Conservation (phyloP, 129 eudicot genomes). For the sunflower (Helianthus annuus) region DNA sequence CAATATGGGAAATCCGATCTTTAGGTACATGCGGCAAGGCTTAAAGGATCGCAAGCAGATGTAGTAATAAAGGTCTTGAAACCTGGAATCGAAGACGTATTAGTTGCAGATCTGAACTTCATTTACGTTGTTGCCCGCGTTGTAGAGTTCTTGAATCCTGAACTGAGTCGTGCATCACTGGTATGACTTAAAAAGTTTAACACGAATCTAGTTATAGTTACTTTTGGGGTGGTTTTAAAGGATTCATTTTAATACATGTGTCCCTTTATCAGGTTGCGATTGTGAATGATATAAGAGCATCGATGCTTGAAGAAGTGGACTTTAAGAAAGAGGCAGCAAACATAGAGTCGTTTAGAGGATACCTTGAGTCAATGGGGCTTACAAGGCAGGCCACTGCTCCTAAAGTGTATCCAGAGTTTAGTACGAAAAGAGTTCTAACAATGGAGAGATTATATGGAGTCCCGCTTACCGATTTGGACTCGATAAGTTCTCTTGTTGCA, state of each 20-base stretch:
- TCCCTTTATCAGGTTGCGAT: constrained; percentile 73
- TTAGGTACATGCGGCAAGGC: constrained; percentile 98
- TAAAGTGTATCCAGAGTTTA: constrained; percentile 78
- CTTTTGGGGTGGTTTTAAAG: background rate
- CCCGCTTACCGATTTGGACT: constrained; percentile 94
- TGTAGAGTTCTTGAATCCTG: constrained; percentile 93
- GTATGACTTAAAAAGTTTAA: constrained; percentile 39
- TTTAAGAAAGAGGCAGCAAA: constrained; percentile 92
- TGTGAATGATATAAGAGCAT: constrained; percentile 90
- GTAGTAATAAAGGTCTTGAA: constrained; percentile 93
- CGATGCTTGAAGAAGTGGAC: constrained; percentile 99
- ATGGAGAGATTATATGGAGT: constrained; percentile 99
- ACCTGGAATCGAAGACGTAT: constrained; percentile 92
- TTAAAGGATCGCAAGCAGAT: constrained; percentile 84
- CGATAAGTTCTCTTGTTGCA: constrained; percentile 84
- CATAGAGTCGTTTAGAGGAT: constrained; percentile 81
- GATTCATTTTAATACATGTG: constrained; percentile 8
- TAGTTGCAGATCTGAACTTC: constrained; percentile 97
- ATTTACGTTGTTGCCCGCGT: constrained; percentile 92
- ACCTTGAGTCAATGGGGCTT: constrained; percentile 86
- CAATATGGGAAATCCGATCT: constrained; percentile 16
- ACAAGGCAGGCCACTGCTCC: constrained; percentile 96
- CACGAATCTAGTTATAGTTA: background rate
- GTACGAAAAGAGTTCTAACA: constrained; percentile 70
- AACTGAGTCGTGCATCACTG: constrained; percentile 84